phyloP scores from a whole-genome alignment of 225 moss, liverwort and hornwort genomes.

The Polytrichum commune region DNA sequence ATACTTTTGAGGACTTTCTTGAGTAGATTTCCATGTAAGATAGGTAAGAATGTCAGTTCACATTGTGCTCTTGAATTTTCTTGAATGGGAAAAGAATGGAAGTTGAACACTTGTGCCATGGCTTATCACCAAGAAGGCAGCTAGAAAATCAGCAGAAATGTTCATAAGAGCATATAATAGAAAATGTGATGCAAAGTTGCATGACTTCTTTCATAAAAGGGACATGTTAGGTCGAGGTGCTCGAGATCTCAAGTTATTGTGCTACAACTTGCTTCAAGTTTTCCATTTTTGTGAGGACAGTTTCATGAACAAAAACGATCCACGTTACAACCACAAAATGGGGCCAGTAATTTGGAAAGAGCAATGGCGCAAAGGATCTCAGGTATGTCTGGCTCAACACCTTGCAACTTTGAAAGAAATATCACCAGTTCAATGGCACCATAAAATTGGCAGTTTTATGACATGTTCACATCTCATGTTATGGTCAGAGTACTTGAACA shows the following conservation, averaged over 20 bases:
- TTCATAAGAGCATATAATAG: not conserved
- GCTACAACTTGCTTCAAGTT: not conserved
- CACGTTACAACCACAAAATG: constrained; percentile 89
- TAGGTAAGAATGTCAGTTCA: too few species aligned
- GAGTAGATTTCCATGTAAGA: too few species aligned
- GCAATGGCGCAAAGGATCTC: constrained; percentile 97
- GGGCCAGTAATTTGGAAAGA: constrained; percentile 69
- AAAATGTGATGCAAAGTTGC: not conserved
- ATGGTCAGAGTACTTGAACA: not conserved
- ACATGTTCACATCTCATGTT: not conserved
- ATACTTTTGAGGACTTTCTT: too few species aligned
- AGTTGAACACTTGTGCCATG: too few species aligned
- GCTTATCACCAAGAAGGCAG: too few species aligned
- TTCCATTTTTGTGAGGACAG: constrained; percentile 24
- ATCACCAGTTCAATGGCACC: not conserved
- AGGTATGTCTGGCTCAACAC: constrained; percentile 38
- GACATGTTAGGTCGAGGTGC: too few species aligned
- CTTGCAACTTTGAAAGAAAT: not conserved
- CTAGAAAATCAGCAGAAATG: too few species aligned
- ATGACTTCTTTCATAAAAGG: too few species aligned
- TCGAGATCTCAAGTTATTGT: too few species aligned
- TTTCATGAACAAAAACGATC: constrained; percentile 74
- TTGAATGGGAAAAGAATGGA: too few species aligned
- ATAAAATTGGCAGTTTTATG: not conserved
- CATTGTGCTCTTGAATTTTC: too few species aligned